Conservation (phyloP, 177 flowering plant species). For the Vitis hybrid region DNA sequence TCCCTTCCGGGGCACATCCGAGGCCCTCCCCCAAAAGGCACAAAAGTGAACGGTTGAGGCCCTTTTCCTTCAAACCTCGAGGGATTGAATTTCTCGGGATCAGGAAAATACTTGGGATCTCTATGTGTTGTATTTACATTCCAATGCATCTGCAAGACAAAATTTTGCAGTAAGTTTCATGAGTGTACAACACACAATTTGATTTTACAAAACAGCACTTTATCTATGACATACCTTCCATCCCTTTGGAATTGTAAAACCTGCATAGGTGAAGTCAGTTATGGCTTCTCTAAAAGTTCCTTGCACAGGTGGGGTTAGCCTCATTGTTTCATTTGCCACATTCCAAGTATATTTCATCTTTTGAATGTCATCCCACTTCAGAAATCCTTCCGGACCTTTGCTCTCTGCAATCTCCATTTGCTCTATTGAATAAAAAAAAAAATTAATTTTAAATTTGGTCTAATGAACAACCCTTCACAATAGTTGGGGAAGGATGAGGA, state of each 20-base stretch:
- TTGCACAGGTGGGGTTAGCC: conserved; percentile 12
- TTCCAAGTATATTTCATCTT: conserved; percentile 24
- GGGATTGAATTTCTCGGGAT: conserved; percentile 25
- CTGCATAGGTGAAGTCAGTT: conserved; percentile 15
- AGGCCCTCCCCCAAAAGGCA: conserved; percentile 24
- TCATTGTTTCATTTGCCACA: conserved; percentile 18
- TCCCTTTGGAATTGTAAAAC: conserved; percentile 19
- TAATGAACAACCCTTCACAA: too few species aligned
- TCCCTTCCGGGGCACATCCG: conserved; percentile 21
- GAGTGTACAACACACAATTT: too few species aligned
- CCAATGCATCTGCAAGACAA: conserved; percentile 15
- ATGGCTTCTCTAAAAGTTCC: conserved; percentile 17
- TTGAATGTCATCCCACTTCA: conserved; percentile 20
- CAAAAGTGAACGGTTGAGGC: conserved; percentile 16
- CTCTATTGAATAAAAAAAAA: conserved; percentile 1
- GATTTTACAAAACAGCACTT: too few species aligned
- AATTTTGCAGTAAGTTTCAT: too few species aligned
- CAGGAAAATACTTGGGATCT: conserved; percentile 17
- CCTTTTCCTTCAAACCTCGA: conserved; percentile 22
- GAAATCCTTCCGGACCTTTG: conserved; percentile 15
- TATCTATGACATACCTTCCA: conserved; percentile 15
- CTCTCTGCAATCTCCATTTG: conserved; percentile 19
- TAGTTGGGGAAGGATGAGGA: too few species aligned
- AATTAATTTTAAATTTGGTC: too few species aligned
- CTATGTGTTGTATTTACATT: conserved; percentile 16